Conservation (phyloP, 225 moss, liverwort and hornwort species). For the Bryum argenteum region DNA sequence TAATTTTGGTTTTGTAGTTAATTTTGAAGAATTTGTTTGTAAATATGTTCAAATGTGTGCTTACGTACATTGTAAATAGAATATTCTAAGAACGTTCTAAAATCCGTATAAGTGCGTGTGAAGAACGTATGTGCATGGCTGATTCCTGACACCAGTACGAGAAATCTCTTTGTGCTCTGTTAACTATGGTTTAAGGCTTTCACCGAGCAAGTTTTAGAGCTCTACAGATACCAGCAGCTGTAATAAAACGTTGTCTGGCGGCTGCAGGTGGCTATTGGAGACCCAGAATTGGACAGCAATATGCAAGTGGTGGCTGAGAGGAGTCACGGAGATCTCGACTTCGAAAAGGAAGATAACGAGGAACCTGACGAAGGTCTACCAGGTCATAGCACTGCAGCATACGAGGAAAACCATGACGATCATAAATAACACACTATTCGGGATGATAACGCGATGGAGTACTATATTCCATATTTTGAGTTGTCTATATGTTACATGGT, state of each 20-base stretch:
- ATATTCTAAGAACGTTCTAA: no score
- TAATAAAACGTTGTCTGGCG: constrained; percentile 1
- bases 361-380: constrained; percentile 36
- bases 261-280: constrained; percentile 43
- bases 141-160: no score
- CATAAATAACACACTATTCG: constrained; percentile 27
- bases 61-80: no score
- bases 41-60: no score
- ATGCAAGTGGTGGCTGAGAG: constrained; percentile 43
- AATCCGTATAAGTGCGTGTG: no score
- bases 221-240: not conserved
- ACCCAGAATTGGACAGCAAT: constrained; percentile 44
- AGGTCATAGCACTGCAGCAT: constrained; percentile 2
- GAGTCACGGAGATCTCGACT: constrained; percentile 48
- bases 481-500: constrained; percentile 37
- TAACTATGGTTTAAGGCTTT: no score
- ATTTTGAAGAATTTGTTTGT: no score
- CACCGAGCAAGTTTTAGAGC: no score
- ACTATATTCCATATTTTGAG: not conserved
- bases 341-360: constrained; percentile 32
- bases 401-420: constrained; percentile 47
- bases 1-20: not conserved
- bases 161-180: no score
- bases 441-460: not conserved
- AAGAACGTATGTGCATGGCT: no score